Base-by-base conservation (phyloP, 495 filamentous ascomycete genomes). In the Platismatia glauca region DNA sequence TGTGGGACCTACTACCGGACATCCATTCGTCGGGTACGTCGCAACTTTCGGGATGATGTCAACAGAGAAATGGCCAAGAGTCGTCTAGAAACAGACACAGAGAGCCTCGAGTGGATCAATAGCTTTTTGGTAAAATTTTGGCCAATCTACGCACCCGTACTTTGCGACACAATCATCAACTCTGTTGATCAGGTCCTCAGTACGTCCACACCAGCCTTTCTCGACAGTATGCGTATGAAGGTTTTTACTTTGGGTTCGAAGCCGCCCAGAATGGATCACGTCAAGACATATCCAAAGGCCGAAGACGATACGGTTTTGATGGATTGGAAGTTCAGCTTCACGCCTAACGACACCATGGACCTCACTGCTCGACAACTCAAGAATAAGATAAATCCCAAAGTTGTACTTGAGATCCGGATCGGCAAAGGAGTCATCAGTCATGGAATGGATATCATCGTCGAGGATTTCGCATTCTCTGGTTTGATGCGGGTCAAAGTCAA, bases 251-350 rank as follows among this genome's bases (percentile, higher is more conserved):
- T 99, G 20, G 94, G 94, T 62, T 89, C 89, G 37, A 99, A 99
- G 76, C 93, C 94, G 9, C 95, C 95, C 4, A 84, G 94, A 44
- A 79, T 99, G 79, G 94, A 99, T 72, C 90, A 96, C 70, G 94
- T 97, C 68, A 97, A 95, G 78, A 95, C 94, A 9, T 97, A 97
- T 68, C 91, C 94, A 33, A 97, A 95, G 75, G 89, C 90, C 16
- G 89, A 96, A 53, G 90, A 96, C 55, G 93, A 99, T 69, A 88
- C 88, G 60, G 89, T 99, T 48, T 82, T 97, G 60, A 99, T 97
- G 95, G 94, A 99, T 71, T 99, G 94, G 94, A 92, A 95, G 67
- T 97, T 99, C 75, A 97, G 92, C 77, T 99, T 99, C 74, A 97
- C 89, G 0, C 94, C 94, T 12, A 97, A 93, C 67, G 94, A 99